Percentiles rank a stretch among this genome's conserved stretches.
phyloP scores from a whole-genome alignment of 495 filamentous ascomycete genomes.

The Bryoglossum gracile region DNA sequence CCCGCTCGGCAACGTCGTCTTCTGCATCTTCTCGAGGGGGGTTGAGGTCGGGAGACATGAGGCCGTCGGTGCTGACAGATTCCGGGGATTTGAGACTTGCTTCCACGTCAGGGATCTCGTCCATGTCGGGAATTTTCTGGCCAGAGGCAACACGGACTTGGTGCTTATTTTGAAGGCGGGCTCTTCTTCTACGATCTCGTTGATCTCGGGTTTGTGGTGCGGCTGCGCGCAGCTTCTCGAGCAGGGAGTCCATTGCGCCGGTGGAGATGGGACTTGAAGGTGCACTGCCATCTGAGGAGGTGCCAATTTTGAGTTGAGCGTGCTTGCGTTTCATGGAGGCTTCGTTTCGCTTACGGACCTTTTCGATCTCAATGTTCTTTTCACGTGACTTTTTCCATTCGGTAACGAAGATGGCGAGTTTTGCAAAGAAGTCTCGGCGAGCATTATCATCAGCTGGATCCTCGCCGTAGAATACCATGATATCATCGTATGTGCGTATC shows the following conservation, averaged over 20 bases:
- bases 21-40: conserved; percentile 26
- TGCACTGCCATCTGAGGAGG: conserved; percentile 28
- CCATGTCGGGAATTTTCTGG: conserved; percentile 68
- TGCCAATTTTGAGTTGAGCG: conserved; percentile 50
- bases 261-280: conserved; percentile 66
- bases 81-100: conserved; percentile 19
- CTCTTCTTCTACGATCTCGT: conserved; percentile 78
- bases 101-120: conserved; percentile 44
- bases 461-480: conserved; percentile 95
- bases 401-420: conserved; percentile 81
- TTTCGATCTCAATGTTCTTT: conserved; percentile 84
- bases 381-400: conserved; percentile 96
- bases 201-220: conserved; percentile 83
- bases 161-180: conserved; percentile 82
- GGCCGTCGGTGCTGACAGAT: conserved; percentile 16
- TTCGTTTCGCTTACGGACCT: conserved; percentile 76
- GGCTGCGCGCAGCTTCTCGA: conserved; percentile 91
- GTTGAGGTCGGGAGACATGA: conserved; percentile 25
- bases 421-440: conserved; percentile 92
- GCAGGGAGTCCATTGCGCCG: conserved; percentile 93
- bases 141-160: conserved; percentile 86
- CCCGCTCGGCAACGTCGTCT: conserved; percentile 72
- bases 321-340: conserved; percentile 85
- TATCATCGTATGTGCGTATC: conserved; percentile 84
- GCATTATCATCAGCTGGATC: conserved; percentile 88